Evolutionary conservation across 306 rosid genomes (phyloP), one percentile per base, ranked within the genome.

Genomic region (Quercus berberidifolia): DNA sequence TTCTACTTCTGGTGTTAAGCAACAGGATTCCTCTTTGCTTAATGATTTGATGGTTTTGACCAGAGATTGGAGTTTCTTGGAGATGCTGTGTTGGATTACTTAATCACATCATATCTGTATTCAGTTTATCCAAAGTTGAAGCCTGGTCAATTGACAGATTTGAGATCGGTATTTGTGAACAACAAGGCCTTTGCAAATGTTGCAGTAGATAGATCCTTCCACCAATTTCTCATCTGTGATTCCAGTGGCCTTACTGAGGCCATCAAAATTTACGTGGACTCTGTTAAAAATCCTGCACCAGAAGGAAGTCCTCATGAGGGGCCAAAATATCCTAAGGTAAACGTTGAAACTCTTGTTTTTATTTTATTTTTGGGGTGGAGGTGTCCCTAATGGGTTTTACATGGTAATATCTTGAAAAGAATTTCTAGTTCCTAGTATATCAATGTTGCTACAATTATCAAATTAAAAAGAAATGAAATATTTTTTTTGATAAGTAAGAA

Each of bases 21-120:
- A 64, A 60, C 59, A 74, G 69, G 58, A 75, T 65, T 76, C 71
- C 46, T 75, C 78, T 72, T 54, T 67, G 69, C 83, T 55, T 69
- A 10, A 76, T 67, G 55, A 26, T 15, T 51, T 78, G 78, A 77
- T 82, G 68, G 60, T 76, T 83, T 71, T 81, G 75, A 82, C 78
- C 93, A 95, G 99, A 87, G 99, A 55, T 65, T 95, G 86, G 99
- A 95, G 96, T 95, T 88, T 85, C 95, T 95, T 71, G 99, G 99
- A 75, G 99, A 95, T 86, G 98, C 99, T 71, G 96, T 95, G 64
- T 80, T 95, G 90, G 99, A 95, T 87, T 95, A 89, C 84, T 76
- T 95, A 80, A 95, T 93, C 78, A 90, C 97, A 14, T 95, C 99
- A 19, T 93, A 91, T 86, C 93, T 95, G 38, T 95, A 85, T 87